Base-by-base conservation (phyloP, 352 stramenopile species). In the Pythium folliculosum region DNA sequence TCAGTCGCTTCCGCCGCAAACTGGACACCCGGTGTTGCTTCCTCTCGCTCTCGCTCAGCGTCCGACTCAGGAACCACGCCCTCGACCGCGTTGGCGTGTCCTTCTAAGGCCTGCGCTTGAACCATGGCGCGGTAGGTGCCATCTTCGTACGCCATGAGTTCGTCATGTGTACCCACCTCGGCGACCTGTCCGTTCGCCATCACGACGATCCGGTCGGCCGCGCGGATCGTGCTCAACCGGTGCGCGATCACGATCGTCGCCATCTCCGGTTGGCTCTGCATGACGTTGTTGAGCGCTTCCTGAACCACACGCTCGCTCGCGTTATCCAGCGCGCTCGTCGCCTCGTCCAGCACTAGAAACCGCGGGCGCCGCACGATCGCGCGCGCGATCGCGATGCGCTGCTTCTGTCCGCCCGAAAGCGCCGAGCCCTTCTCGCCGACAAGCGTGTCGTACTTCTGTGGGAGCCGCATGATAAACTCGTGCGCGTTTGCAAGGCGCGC, bases 201-300 rank as follows among this genome's bases (percentile, higher is more conserved):
- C 25, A 88, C 81, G 1, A 86, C 72, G 48, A 90, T 85, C 48
- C 85, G 88, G 69, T 93, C 80, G 0, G 75, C 77, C 13, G 69
- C 70, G 5, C 81, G 78, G 17, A 93, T 70, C 35, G 78, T 78
- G 17, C 55, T 92, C 32, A 98, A 75, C 17, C 96, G 83, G 72
- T 98, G 95, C 1, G 96, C 96, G 64, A 98, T 97, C 54, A 98
- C 90, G 23, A 98, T 71, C n/a, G 87, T 97, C 4, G 94, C 98
- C 25, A 82, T 86, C 37, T 12, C 14, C 9, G 10, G 37, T 12
- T 77, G 75, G 0, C 71, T 82, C 66, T 72, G 69, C 69, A 74
- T 74, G 37, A 75, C 71, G 56, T 57, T 68, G 50, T 94, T 79
- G 7, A 96, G 77, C 21, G 88, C 83, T 0, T 66, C 65, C 55